Evolutionary conservation across 371 early-diverging fungal genomes (phyloP), one percentile per base, ranked within the genome.

Genomic region (Lichtheimia ornata): DNA sequence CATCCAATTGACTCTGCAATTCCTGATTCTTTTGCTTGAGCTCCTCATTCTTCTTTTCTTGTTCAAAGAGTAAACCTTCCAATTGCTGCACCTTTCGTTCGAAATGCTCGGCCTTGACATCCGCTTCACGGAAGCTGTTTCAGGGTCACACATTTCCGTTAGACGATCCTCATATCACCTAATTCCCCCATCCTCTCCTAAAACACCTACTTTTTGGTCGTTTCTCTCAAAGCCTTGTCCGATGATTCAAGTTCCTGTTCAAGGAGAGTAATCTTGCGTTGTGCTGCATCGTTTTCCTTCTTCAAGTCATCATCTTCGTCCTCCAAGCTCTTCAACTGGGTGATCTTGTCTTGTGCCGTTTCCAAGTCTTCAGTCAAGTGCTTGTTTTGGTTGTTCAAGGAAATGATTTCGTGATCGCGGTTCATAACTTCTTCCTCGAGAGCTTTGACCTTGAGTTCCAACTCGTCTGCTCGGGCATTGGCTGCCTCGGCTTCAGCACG

Each of bases 101-200:
- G 69, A 88, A 86, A 63, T 85, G 86, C 66, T 93, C 93, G 51
- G 91, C 88, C 74, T 88, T 87, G 62, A 93, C 85, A 70, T 93
- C 92, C 54, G 87, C 85, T 61, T 84, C 84, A 58, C 91, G 86
- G 68, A 88, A 79, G 69, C 92, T 92, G 12, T 65, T 22, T 47
- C 35, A 35, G 35, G 35, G 11, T 2, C 1, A 1, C 4, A 1
- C 4, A 5, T 11, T 11, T 35, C 9, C 35, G 11, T 35, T 35
- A 35, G 35, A 9, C 11, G 35, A 35, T 35, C 35, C 35, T 28
- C 7, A 28, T 28, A 28, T 28, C 28, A 28, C 7, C 28, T 28
- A 11, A 35, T 35, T 0, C 35, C 11, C 6, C 35, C 11, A 35
- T 35, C 35, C 35, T 11, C 35, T 11, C 11, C 35, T 11, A 9